Conservation (phyloP, 2,329 filamentous ascomycete species). For the Ophiostoma pallidulum region DNA sequence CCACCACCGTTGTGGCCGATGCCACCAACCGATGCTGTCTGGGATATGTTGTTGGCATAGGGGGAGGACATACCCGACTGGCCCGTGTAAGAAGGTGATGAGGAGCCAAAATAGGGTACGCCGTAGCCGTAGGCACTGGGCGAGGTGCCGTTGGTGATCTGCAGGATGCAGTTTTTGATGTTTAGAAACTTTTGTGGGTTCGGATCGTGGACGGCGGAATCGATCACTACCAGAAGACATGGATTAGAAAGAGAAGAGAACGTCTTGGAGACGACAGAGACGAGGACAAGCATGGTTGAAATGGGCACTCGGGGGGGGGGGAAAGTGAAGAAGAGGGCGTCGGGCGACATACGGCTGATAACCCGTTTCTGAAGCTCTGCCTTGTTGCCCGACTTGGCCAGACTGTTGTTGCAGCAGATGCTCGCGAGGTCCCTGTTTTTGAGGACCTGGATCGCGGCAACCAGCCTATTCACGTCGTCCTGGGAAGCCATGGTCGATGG, state of each 20-base stretch:
- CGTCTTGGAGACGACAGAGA: background rate
- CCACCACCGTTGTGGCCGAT: background rate
- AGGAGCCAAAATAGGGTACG: background rate
- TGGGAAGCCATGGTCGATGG: constrained; percentile 15
- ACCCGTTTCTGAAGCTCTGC: constrained; percentile 70
- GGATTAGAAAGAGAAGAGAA: background rate
- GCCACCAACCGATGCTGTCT: too few species aligned
- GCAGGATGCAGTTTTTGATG: constrained; percentile 10
- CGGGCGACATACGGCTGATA: constrained; percentile 61
- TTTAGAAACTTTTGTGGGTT: constrained; percentile 9
- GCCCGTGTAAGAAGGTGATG: constrained; percentile 8
- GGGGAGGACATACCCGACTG: constrained; percentile 5
- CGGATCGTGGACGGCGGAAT: constrained; percentile 10
- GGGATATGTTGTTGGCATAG: constrained; percentile 4
- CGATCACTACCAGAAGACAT: constrained; percentile 10
- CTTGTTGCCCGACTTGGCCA: constrained; percentile 78
- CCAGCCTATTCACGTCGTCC: constrained; percentile 36
- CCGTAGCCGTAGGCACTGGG: constrained; percentile 5
- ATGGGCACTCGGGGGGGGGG: too few species aligned
- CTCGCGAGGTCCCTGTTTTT: constrained; percentile 60
- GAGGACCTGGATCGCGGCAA: constrained; percentile 36
- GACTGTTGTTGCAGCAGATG: constrained; percentile 64
- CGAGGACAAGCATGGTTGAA: background rate
- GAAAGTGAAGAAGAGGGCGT: too few species aligned
- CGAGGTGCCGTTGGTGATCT: background rate